Evolutionary conservation across 2,329 filamentous ascomycete genomes (phyloP), one percentile per base, ranked within the genome.

Genomic region (Coniochaeta pulveracea): DNA sequence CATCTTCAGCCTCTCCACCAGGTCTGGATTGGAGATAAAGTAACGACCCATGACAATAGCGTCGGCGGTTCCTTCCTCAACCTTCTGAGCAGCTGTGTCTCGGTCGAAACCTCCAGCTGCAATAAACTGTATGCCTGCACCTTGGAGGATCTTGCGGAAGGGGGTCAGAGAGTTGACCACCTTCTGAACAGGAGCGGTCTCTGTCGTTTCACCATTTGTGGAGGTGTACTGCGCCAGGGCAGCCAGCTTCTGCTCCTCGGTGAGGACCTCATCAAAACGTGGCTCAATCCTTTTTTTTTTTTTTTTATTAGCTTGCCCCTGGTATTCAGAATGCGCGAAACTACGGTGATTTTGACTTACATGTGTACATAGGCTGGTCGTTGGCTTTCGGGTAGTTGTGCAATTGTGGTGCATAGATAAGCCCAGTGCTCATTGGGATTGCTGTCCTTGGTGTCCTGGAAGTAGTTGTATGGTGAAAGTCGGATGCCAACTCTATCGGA

Each of bases 1-100:
- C 36, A 61, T 47, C 40, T 55, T 35, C 21, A 69, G 34, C 14
- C 64, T 51, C 39, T 55, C 66, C 3, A 59, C 55, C 26, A 70
- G 44, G 44, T 69, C 64, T 3, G 65, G 66, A 7, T 55, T 69
- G 14, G 55, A 53, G 41, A 69, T 64, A 36, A 66, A 69, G 35
- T 56, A 57, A 12, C 65, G 47, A 8, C 66, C 66, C 45, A 68
- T 68, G 2, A 58, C 61, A 11, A 66, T 52, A 14, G 49, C 49
- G n/a, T 66, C 45, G 27, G 64, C 57, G 15, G 53, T 50, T n/a
- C 57, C 53, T 10, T 45, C 50, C 37, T 64, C 57, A 4, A 54
- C 26, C 35, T 66, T 41, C 48, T 67, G 55, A 2, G 54, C 57
- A 0, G 56, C 52, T 26, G 52, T 49, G 23, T 51, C 56, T 0